Evolutionary conservation across 1,284 basidiomycete genomes (phyloP).

Genomic region (Trametes polyzona): DNA sequence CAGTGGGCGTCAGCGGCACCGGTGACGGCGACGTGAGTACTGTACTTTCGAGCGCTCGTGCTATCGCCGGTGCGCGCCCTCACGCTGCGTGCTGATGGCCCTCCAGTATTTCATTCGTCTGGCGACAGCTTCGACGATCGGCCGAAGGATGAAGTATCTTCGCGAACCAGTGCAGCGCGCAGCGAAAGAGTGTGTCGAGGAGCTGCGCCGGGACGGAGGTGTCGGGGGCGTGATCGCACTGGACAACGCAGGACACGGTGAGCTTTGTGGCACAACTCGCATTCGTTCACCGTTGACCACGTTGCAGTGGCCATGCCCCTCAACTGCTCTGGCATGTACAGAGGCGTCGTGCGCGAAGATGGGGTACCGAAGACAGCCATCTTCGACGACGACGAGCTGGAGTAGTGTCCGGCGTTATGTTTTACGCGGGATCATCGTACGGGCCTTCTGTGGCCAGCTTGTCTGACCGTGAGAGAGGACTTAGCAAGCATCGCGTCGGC

Average conservation of each 20-base stretch:
- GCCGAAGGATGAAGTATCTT: constrained; percentile 66
- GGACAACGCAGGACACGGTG: constrained; percentile 43
- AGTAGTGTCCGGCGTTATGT: too few relatives aligned
- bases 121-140: constrained; percentile 67
- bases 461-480: too few relatives aligned
- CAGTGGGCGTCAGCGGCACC: constrained; percentile 80
- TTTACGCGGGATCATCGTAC: too few relatives aligned
- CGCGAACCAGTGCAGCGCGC: constrained; percentile 61
- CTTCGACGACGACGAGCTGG: constrained; percentile 69
- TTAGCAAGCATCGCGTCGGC: too few relatives aligned
- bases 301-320: constrained; percentile 65
- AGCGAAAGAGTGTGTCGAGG: constrained; percentile 53
- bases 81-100: neutral
- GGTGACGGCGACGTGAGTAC: constrained; percentile 80
- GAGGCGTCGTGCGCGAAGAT: constrained; percentile 71
- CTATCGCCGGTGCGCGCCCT: too few relatives aligned
- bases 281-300: neutral
- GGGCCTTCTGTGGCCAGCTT: too few relatives aligned
- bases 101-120: constrained; percentile 76
- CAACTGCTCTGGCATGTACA: constrained; percentile 81
- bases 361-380: constrained; percentile 75
- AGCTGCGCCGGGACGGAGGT: constrained; percentile 59
- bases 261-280: too few relatives aligned
- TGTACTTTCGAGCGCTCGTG: too few relatives aligned
- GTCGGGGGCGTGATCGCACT: constrained; percentile 75